These are phyloP conservation scores for Prunus fruticosa DNA, from an alignment of 306 rosid genomes.

Conservation along the genomic window DNA sequence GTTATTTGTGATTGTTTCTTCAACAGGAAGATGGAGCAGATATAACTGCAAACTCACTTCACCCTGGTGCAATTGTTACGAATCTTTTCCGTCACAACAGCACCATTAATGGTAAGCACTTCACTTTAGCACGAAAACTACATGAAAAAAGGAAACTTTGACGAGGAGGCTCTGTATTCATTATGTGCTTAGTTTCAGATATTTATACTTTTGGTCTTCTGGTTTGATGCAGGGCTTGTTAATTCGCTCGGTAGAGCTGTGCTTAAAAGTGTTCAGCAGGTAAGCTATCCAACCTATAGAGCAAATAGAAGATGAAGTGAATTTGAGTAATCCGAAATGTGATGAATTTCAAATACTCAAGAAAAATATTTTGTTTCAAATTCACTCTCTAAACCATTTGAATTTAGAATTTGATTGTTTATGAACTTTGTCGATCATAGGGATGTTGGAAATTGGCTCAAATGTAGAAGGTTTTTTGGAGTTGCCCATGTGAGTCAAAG, in stretches of 20 bases:
- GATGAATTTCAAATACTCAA: neutral
- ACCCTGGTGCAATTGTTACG: slow-evolving; percentile 71
- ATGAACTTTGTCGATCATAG: slow-evolving; percentile 31
- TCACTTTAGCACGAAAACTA: neutral
- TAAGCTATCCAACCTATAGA: slow-evolving; percentile 13
- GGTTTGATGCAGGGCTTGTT: slow-evolving; percentile 47
- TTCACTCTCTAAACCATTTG: neutral
- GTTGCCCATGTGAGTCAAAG: too few species aligned
- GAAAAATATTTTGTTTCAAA: neutral
- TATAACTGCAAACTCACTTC: slow-evolving; percentile 84
- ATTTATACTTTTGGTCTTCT: neutral
- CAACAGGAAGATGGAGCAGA: slow-evolving; percentile 67
- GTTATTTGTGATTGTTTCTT: slow-evolving; percentile 20
- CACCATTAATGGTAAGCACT: slow-evolving; percentile 36
- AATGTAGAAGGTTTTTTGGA: too few species aligned
- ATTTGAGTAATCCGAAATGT: neutral
- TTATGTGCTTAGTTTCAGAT: neutral
- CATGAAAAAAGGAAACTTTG: neutral
- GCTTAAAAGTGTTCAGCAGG: slow-evolving; percentile 72
- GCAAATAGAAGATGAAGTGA: neutral
- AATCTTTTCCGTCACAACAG: slow-evolving; percentile 57
- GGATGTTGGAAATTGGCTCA: too few species aligned
- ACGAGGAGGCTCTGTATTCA: neutral
- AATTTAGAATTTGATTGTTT: neutral
- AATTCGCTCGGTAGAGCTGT: slow-evolving; percentile 37